These are phyloP conservation scores for Davidsoniella neocaledoniae DNA, from an alignment of 2,329 filamentous ascomycete genomes.

Conservation along the genomic window DNA sequence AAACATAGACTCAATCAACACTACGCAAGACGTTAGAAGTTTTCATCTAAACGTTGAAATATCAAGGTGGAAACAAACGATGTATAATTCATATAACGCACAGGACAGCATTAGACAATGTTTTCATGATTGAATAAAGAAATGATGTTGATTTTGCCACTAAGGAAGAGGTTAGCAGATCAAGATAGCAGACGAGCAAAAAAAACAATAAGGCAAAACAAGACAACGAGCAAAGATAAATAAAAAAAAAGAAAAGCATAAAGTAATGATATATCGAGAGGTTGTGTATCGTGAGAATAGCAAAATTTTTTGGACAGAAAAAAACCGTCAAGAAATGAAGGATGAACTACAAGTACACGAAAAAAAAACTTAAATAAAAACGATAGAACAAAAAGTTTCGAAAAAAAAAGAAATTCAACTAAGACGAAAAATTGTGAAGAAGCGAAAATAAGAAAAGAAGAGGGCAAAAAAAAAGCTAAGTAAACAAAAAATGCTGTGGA, in stretches of 20 bases:
- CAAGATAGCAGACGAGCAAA: neutral
- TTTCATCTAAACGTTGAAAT: neutral
- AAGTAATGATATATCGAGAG: neutral
- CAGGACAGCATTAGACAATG: neutral
- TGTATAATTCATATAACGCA: too few relatives aligned
- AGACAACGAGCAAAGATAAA: neutral
- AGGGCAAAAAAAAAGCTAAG: constrained; percentile 5
- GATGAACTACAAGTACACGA: neutral
- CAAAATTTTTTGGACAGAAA: neutral
- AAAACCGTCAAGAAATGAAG: neutral
- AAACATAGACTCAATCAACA: too few relatives aligned
- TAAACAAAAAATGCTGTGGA: constrained; percentile 10
- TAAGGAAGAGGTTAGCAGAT: neutral
- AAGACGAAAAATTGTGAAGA: constrained; percentile 1
- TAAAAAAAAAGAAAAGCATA: constrained; percentile 1
- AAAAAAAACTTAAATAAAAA: neutral
- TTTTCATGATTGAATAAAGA: neutral
- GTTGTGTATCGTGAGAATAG: neutral
- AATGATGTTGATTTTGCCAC: too few relatives aligned
- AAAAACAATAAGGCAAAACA: neutral
- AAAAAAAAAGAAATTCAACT: constrained; percentile 7
- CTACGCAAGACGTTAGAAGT: neutral
- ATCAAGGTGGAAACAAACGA: neutral
- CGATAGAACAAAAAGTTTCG: neutral
- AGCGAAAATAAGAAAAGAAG: constrained; percentile 8